These are phyloP conservation scores for Fusarium setosum DNA, from an alignment of 2,329 filamentous ascomycete genomes.

Conservation along the genomic window DNA sequence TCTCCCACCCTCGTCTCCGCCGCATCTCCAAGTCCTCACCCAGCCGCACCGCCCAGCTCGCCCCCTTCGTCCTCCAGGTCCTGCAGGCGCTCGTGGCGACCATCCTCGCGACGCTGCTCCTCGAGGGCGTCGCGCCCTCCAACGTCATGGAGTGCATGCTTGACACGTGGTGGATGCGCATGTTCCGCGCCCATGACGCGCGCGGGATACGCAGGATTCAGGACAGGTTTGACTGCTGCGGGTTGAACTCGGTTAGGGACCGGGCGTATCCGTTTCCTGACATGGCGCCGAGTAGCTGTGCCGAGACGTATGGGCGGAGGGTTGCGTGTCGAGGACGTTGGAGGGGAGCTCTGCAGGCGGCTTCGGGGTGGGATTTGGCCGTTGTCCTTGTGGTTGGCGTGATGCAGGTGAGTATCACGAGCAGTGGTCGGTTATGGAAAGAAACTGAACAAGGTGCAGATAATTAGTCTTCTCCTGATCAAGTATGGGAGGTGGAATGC, in stretches of 20 bases:
- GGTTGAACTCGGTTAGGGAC: slow-evolving; percentile 67
- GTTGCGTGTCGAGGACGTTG: slow-evolving; percentile 65
- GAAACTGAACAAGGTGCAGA: slow-evolving; percentile 34
- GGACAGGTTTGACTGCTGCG: slow-evolving; percentile 75
- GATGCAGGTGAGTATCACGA: slow-evolving; percentile 66
- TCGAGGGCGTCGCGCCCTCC: slow-evolving; percentile 50
- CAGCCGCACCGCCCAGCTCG: slow-evolving; percentile 36
- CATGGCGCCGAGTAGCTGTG: slow-evolving; percentile 52
- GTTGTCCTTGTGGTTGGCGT: slow-evolving; percentile 64
- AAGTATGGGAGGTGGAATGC: slow-evolving; percentile 48
- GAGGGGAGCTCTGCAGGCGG: slow-evolving; percentile 64
- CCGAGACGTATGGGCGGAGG: slow-evolving; percentile 57
- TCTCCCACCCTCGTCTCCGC: slow-evolving; percentile 48
- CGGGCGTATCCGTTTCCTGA: slow-evolving; percentile 71
- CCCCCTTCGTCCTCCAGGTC: slow-evolving; percentile 52
- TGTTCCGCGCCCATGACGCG: slow-evolving; percentile 64
- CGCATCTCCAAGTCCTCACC: slow-evolving; percentile 37
- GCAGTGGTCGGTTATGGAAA: background rate
- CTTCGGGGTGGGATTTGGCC: slow-evolving; percentile 65
- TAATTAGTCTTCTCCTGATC: slow-evolving; percentile 46
- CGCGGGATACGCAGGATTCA: slow-evolving; percentile 69
- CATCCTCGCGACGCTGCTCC: slow-evolving; percentile 58
- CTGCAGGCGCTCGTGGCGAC: slow-evolving; percentile 56
- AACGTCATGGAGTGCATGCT: slow-evolving; percentile 61
- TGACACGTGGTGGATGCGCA: slow-evolving; percentile 63